phyloP scores from a whole-genome alignment of 1,284 basidiomycete species.

The Coriolopsis trogii region DNA sequence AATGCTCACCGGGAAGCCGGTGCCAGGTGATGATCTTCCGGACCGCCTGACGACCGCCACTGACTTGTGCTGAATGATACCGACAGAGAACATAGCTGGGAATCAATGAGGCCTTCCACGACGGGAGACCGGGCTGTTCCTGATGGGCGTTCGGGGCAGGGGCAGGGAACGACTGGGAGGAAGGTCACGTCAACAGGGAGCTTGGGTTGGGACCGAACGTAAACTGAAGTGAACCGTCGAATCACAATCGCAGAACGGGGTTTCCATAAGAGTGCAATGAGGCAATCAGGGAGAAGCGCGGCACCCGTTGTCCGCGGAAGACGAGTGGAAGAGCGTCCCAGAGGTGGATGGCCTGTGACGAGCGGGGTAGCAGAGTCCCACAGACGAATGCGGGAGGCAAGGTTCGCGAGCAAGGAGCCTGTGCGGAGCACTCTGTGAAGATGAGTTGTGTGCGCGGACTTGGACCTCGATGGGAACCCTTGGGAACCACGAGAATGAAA shows the following conservation, averaged over 20 bases:
- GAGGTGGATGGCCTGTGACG: neutral
- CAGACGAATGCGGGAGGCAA: too few species aligned
- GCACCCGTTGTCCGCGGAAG: constrained; percentile 8
- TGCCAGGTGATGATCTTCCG: constrained; percentile 24
- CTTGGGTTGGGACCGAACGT: neutral
- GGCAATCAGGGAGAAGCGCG: constrained; percentile 13
- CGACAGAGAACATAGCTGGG: neutral
- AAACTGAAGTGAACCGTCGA: constrained; percentile 2
- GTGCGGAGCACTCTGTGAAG: too few species aligned
- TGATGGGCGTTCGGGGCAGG: neutral
- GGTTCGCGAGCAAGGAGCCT: too few species aligned
- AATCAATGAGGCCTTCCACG: constrained; percentile 13
- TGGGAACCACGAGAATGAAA: neutral
- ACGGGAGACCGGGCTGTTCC: constrained; percentile 10
- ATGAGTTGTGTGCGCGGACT: neutral
- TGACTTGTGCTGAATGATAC: neutral
- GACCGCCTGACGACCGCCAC: constrained; percentile 24
- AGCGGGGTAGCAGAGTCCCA: too few species aligned
- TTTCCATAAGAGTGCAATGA: constrained; percentile 8
- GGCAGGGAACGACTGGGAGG: too few species aligned
- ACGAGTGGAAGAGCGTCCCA: neutral
- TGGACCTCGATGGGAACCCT: neutral
- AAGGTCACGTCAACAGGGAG: neutral
- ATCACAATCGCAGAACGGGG: constrained; percentile 6
- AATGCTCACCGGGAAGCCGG: constrained; percentile 20